Evolutionary conservation across 2,329 filamentous ascomycete genomes (phyloP).

Genomic region (Diaporthe batatas): DNA sequence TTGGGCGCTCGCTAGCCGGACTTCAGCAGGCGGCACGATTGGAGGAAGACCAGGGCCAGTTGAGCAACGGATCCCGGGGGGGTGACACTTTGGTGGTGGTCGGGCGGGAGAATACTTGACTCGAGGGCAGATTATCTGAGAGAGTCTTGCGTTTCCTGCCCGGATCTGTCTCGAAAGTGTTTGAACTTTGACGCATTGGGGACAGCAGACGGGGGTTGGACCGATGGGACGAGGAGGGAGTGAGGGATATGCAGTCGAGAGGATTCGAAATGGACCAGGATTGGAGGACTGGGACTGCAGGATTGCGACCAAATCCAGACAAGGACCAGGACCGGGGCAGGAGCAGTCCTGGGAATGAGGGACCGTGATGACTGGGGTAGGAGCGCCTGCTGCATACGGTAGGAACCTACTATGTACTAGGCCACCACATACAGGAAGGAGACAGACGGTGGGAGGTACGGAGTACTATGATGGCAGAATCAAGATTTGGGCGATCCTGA

Average conservation of each 20-base stretch:
- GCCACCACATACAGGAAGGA: no score
- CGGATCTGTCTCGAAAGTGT: constrained; percentile 48
- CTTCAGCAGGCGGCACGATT: constrained; percentile 18
- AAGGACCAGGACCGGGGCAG: constrained; percentile 21
- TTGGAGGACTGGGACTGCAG: constrained; percentile 17
- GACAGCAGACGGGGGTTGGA: constrained; percentile 31
- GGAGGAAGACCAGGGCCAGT: constrained; percentile 6
- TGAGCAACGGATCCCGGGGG: constrained; percentile 23
- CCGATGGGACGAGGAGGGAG: constrained; percentile 24
- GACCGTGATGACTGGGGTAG: background rate
- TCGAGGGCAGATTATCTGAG: constrained; percentile 35
- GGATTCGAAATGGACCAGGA: constrained; percentile 24
- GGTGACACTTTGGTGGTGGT: constrained; percentile 32
- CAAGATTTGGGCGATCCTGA: constrained; percentile 19
- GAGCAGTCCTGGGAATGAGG: background rate
- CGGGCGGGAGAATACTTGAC: constrained; percentile 24
- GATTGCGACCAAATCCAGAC: constrained; percentile 16
- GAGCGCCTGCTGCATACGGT: background rate
- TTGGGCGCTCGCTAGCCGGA: constrained; percentile 25
- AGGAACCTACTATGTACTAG: background rate
- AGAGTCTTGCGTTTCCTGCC: constrained; percentile 28
- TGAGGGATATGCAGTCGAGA: constrained; percentile 36
- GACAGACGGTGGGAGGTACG: background rate
- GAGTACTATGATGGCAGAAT: no score
- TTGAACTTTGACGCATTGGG: constrained; percentile 46